Evolutionary conservation across 2,329 filamentous ascomycete genomes (phyloP).

Genomic region (Aspergillus japonicus): DNA sequence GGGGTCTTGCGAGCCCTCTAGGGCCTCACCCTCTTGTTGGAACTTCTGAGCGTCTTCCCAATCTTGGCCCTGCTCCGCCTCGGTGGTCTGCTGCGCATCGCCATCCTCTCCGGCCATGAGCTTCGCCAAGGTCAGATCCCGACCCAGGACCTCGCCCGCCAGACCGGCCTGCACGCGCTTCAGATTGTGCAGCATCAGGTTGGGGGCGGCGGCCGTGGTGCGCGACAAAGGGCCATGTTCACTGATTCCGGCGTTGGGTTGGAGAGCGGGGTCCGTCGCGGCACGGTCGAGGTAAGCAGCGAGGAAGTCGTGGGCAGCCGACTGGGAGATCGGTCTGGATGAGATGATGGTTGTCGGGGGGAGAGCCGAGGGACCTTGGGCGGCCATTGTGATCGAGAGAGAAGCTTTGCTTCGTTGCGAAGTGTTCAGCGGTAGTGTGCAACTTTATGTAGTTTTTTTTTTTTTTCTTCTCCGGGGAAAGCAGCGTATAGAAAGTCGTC

Average conservation of each 20-base stretch:
- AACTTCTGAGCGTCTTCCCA: slow-evolving; percentile 39
- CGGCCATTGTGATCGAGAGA: slow-evolving; percentile 32
- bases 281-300: slow-evolving; percentile 45
- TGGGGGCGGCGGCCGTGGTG: slow-evolving; percentile 41
- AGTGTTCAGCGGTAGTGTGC: not conserved
- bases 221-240: slow-evolving; percentile 45
- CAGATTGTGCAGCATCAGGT: slow-evolving; percentile 46
- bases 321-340: slow-evolving; percentile 37
- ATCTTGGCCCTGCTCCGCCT: slow-evolving; percentile 25
- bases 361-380: slow-evolving; percentile 37
- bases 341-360: slow-evolving; percentile 40
- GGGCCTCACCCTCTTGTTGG: slow-evolving; percentile 45
- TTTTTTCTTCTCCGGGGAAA: not conserved
- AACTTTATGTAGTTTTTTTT: not conserved
- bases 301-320: slow-evolving; percentile 43
- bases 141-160: slow-evolving; percentile 42
- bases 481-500: not conserved
- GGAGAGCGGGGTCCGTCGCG: slow-evolving; percentile 42
- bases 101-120: slow-evolving; percentile 35
- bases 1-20: slow-evolving; percentile 41
- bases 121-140: slow-evolving; percentile 41
- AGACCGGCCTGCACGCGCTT: slow-evolving; percentile 47
- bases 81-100: slow-evolving; percentile 22
- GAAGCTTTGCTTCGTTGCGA: not conserved
- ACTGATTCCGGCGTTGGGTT: slow-evolving; percentile 46